Conservation (phyloP, 78 protist genomes). For the Guillardia theta region DNA sequence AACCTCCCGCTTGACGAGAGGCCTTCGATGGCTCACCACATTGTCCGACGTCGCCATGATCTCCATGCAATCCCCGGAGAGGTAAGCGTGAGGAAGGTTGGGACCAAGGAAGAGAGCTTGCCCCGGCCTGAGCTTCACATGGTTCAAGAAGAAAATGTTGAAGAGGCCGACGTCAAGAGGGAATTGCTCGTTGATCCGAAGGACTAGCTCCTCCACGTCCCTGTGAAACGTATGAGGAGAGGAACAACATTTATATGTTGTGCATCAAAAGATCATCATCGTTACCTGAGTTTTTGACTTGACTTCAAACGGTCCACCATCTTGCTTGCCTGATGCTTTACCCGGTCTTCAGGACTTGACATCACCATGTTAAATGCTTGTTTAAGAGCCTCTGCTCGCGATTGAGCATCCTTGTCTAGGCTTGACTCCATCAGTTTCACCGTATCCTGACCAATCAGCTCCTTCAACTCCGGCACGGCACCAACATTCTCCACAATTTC, state of each 20-base stretch:
- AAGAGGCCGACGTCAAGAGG: conserved; percentile 94
- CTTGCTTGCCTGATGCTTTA: background rate
- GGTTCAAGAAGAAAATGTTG: conserved; percentile 84
- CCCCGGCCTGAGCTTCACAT: conserved; percentile 68
- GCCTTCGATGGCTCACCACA: conserved; percentile 82
- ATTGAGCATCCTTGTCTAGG: background rate
- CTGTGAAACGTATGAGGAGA: too few species aligned
- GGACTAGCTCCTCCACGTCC: too few species aligned
- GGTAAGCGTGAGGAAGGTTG: background rate
- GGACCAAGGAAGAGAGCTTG: background rate
- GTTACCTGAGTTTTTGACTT: too few species aligned
- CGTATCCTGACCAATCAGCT: conserved; percentile 37
- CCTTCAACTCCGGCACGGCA: conserved; percentile 38
- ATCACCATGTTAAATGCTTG: background rate
- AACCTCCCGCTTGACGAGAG: background rate
- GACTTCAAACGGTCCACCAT: background rate
- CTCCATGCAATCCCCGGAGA: conserved; percentile 21
- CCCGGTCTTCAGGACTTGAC: background rate
- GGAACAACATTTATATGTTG: too few species aligned
- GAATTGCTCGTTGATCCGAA: conserved; percentile 50
- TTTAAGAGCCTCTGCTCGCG: background rate
- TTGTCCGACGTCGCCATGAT: conserved; percentile 97
- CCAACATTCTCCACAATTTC: conserved; percentile 61
- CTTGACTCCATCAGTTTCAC: background rate
- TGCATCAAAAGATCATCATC: too few species aligned